phyloP scores from a whole-genome alignment of 768 basidiomycete species.

The Pleurotus djamor region DNA sequence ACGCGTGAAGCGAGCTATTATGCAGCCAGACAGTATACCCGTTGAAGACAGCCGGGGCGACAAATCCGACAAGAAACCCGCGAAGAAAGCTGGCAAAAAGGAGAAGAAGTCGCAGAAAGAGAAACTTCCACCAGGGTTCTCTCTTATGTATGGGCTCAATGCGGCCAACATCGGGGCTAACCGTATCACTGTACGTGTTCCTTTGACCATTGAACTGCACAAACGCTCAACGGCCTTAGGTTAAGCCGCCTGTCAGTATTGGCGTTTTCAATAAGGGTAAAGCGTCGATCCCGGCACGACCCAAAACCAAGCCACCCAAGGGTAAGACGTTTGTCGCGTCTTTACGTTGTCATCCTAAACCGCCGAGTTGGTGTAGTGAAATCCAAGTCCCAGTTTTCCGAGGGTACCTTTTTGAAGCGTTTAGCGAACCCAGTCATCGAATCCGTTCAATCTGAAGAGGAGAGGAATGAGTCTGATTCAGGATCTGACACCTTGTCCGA shows the following conservation, averaged over 20 bases:
- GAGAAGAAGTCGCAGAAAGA: conserved; percentile 25
- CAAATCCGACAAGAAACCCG: conserved; percentile 4
- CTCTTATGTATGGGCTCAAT: conserved; percentile 67
- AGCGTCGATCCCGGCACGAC: conserved; percentile 44
- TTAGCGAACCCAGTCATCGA: conserved; percentile 8
- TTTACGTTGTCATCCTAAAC: background rate
- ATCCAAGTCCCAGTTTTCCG: conserved; percentile 36
- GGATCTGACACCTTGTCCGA: conserved; percentile 11
- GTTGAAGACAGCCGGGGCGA: background rate
- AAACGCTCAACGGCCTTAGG: conserved; percentile 21
- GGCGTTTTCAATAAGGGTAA: conserved; percentile 70
- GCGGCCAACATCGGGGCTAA: conserved; percentile 61
- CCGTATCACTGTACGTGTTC: conserved; percentile 53
- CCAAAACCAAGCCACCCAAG: conserved; percentile 18
- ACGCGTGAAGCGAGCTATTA: conserved; percentile 54
- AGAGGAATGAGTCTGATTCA: conserved; percentile 3
- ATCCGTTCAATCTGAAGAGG: background rate
- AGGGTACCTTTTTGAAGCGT: conserved; percentile 41
- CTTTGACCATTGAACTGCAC: background rate
- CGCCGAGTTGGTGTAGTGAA: background rate
- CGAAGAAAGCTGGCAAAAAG: conserved; percentile 12
- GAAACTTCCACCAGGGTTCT: conserved; percentile 47
- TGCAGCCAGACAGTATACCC: conserved; percentile 29
- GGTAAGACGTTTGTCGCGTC: conserved; percentile 16
- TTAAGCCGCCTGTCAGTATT: conserved; percentile 37